Conservation (phyloP, 805 yeast species). For the Sugiyamaella chiloensis region DNA sequence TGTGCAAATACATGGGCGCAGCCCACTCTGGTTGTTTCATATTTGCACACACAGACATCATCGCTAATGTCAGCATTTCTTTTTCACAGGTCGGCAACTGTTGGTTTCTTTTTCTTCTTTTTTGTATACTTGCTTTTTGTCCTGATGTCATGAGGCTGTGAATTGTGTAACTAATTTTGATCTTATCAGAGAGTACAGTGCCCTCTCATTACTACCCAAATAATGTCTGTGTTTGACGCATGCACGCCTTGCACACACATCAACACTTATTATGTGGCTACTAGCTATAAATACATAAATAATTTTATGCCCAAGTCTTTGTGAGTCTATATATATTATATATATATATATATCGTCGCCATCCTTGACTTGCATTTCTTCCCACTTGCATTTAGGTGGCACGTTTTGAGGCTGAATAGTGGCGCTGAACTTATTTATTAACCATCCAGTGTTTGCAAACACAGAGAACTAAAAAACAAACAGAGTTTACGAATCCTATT, state of each 20-base stretch:
- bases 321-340: not conserved
- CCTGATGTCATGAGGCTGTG: constrained; percentile 2
- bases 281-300: not conserved
- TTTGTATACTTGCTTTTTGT: not conserved
- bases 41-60: too few species aligned
- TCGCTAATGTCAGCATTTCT: not conserved
- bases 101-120: not conserved
- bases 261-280: too few species aligned
- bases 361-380: not conserved
- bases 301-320: not conserved
- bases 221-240: not conserved
- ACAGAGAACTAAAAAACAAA: too few species aligned
- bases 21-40: too few species aligned
- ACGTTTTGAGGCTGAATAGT: too few species aligned
- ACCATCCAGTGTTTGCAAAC: too few species aligned
- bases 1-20: too few species aligned
- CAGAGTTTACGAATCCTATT: too few species aligned
- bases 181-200: too few species aligned
- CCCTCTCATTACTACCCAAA: not conserved
- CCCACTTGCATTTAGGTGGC: too few species aligned
- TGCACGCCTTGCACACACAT: constrained; percentile 6
- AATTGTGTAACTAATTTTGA: constrained; percentile 1
- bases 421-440: too few species aligned
- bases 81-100: too few species aligned
- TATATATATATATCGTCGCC: not conserved